phyloP scores from a whole-genome alignment of 495 filamentous ascomycete species.

The Tuber aestivum region DNA sequence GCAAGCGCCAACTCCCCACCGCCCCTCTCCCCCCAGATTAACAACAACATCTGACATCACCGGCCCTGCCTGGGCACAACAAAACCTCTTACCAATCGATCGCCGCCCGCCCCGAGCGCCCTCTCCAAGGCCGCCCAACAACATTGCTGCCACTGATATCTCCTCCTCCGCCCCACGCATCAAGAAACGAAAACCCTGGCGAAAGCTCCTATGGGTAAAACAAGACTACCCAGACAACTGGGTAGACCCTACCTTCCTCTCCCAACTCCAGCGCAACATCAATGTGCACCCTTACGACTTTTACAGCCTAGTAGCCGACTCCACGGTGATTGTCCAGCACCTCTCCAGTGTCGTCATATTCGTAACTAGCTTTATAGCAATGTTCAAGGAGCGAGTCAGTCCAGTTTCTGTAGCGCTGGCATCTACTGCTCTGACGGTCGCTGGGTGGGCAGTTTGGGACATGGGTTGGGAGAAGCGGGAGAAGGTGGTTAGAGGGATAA shows the following conservation, averaged over 20 bases:
- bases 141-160: not conserved
- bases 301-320: conserved; percentile 92
- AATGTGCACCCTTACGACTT: conserved; percentile 93
- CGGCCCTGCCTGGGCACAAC: not conserved
- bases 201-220: conserved; percentile 96
- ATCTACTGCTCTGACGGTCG: conserved; percentile 72
- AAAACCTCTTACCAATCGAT: not conserved
- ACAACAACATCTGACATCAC: conserved; percentile 14
- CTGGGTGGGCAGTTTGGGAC: conserved; percentile 91
- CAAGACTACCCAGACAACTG: conserved; percentile 98
- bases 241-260: conserved; percentile 94
- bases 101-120: not conserved
- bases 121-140: not conserved
- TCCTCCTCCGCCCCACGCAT: conserved; percentile 7
- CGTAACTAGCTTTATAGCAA: conserved; percentile 85
- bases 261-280: conserved; percentile 91
- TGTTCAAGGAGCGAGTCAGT: conserved; percentile 74
- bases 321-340: conserved; percentile 94
- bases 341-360: conserved; percentile 92
- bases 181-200: conserved; percentile 54
- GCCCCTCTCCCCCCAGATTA: conserved; percentile 24
- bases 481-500: conserved; percentile 43
- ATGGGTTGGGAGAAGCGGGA: conserved; percentile 65
- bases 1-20: conserved; percentile 23
- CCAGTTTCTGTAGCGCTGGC: conserved; percentile 81